These are phyloP conservation scores for Ephemerocybe angulata DNA, from an alignment of 768 basidiomycete genomes.

Conservation along the genomic window DNA sequence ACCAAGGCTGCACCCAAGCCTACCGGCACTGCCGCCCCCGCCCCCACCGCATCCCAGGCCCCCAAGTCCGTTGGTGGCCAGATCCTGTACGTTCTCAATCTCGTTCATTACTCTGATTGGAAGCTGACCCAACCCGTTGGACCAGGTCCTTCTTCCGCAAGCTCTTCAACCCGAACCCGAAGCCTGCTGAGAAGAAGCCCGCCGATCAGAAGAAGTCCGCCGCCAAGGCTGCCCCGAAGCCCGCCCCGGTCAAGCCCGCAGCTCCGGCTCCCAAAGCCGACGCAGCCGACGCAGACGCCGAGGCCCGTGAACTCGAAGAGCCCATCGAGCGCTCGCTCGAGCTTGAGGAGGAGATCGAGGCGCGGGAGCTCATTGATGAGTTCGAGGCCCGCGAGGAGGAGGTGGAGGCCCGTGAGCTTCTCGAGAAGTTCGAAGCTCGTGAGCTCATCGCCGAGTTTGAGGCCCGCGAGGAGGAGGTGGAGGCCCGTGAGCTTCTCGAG, in stretches of 20 bases:
- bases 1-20: neutral
- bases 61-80: neutral
- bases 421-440: neutral
- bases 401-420: neutral
- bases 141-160: neutral
- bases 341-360: neutral
- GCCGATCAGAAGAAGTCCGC: neutral
- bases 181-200: neutral
- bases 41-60: too few species aligned
- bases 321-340: neutral
- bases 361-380: too few species aligned
- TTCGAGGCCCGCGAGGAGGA: neutral
- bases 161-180: neutral
- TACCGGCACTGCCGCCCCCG: too few species aligned
- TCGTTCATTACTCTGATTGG: neutral
- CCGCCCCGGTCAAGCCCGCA: neutral
- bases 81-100: neutral
- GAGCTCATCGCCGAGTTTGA: neutral
- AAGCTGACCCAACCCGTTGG: neutral
- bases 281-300: neutral
- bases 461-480: neutral
- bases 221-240: neutral
- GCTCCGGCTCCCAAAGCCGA: neutral
- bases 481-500: too few species aligned
- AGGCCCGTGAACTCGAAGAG: constrained; percentile 5